Percentiles rank a stretch among this genome's conserved stretches.
Conservation (phyloP, 1,139 yeast genomes). For the Tardiomyces blankii region DNA sequence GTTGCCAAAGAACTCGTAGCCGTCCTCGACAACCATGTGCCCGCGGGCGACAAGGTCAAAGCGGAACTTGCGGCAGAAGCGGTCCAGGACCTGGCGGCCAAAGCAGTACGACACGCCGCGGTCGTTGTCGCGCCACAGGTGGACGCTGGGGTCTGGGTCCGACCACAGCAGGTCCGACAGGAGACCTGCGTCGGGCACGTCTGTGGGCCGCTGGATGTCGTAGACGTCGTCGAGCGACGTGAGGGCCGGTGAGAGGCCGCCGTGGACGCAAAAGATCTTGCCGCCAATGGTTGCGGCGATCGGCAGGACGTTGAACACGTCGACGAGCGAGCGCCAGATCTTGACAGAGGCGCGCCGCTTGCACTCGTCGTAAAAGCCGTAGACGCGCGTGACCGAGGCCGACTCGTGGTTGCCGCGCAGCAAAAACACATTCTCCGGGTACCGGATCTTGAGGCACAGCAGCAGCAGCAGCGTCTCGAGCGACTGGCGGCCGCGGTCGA, state of each 20-base stretch:
- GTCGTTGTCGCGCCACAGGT: slow-evolving; percentile 80
- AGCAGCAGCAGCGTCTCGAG: slow-evolving; percentile 85
- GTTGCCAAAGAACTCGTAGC: slow-evolving; percentile 79
- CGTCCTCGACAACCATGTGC: slow-evolving; percentile 90
- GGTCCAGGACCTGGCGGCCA: slow-evolving; percentile 87
- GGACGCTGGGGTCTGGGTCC: slow-evolving; percentile 69
- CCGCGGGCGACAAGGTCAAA: slow-evolving; percentile 78
- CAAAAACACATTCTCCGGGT: slow-evolving; percentile 60
- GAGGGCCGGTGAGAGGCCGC: slow-evolving; percentile 76
- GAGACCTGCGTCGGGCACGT: slow-evolving; percentile 77
- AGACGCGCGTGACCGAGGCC: slow-evolving; percentile 90
- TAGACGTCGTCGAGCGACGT: slow-evolving; percentile 66
- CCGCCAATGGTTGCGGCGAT: slow-evolving; percentile 72
- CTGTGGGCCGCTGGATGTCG: slow-evolving; percentile 50
- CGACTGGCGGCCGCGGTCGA: slow-evolving; percentile 97
- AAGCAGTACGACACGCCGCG: slow-evolving; percentile 94
- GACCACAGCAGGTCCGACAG: slow-evolving; percentile 98
- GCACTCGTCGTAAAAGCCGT: slow-evolving; percentile 95
- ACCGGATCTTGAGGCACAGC: slow-evolving; percentile 66
- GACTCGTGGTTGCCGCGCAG: slow-evolving; percentile 98
- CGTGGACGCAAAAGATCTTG: slow-evolving; percentile 83
- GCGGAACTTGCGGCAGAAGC: slow-evolving; percentile 61
- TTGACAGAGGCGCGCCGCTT: slow-evolving; percentile 67
- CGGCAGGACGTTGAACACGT: slow-evolving; percentile 79
- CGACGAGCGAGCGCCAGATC: slow-evolving; percentile 75